Percentiles rank a stretch among this genome's conserved stretches.
Conservation (phyloP, 768 basidiomycete genomes). For the Termitomyces sp. region DNA sequence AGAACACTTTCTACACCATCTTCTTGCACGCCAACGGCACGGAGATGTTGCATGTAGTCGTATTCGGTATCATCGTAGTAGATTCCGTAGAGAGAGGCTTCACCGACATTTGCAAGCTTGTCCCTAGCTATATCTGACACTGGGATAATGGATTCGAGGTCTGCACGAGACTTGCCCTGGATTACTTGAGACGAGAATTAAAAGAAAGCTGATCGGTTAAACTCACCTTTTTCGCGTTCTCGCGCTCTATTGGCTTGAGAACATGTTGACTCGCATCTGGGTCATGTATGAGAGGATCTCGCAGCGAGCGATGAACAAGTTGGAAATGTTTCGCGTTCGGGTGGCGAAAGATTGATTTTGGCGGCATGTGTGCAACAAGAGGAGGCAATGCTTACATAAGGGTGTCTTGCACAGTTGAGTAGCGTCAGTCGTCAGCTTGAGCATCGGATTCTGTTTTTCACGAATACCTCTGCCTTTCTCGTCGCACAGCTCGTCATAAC, state of each 20-base stretch:
- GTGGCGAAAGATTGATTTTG: constrained; percentile 84
- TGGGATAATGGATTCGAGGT: constrained; percentile 60
- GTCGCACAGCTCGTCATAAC: constrained; percentile 6
- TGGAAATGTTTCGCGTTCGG: constrained; percentile 93
- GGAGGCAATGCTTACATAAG: constrained; percentile 27
- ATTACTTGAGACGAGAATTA: constrained; percentile 11
- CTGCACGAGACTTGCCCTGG: constrained; percentile 78
- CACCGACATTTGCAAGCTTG: constrained; percentile 60
- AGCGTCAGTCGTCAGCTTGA: constrained; percentile 12
- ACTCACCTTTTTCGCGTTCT: constrained; percentile 62
- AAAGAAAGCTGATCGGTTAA: constrained; percentile 4
- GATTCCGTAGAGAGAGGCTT: constrained; percentile 85
- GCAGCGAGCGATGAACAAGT: constrained; percentile 92
- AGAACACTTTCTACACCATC: constrained; percentile 79
- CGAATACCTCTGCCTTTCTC: constrained; percentile 4
- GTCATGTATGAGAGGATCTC: constrained; percentile 94
- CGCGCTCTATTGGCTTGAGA: constrained; percentile 75
- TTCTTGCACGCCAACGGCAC: constrained; percentile 68
- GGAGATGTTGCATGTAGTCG: constrained; percentile 98
- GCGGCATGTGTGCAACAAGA: constrained; percentile 46
- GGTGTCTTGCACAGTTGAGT: constrained; percentile 15
- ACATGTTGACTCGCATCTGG: constrained; percentile 85
- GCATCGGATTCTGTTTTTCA: constrained; percentile 9
- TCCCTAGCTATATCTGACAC: constrained; percentile 44
- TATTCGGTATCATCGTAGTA: constrained; percentile 96